Conservation (phyloP, 2,329 filamentous ascomycete species). For the Didymella lethalis region DNA sequence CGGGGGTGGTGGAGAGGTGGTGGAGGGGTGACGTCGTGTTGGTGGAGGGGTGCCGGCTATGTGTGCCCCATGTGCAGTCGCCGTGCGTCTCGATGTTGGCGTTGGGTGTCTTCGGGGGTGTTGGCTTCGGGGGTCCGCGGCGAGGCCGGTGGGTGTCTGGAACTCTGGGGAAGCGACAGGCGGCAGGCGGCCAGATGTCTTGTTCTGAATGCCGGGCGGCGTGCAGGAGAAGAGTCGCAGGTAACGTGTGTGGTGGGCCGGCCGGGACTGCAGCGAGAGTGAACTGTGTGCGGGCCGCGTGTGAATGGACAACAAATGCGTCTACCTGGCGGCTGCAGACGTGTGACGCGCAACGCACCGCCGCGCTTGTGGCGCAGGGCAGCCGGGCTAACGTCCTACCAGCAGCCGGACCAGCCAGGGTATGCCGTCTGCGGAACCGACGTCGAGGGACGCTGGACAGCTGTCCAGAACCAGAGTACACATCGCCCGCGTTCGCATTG, state of each 20-base stretch:
- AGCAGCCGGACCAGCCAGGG: constrained; percentile 1
- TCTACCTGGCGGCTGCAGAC: constrained; percentile 14
- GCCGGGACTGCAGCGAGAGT: neutral
- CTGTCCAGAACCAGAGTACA: neutral
- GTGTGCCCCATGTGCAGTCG: constrained; percentile 3
- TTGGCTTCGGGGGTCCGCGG: constrained; percentile 40
- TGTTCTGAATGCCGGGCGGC: constrained; percentile 1
- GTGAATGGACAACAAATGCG: neutral
- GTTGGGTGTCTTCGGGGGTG: constrained; percentile 15
- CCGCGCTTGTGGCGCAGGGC: constrained; percentile 15
- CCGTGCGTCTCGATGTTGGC: constrained; percentile 10
- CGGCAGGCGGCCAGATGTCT: constrained; percentile 9
- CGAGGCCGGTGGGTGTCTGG: constrained; percentile 8
- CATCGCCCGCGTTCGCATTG: constrained; percentile 16
- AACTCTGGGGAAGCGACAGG: neutral
- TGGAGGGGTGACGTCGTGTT: neutral
- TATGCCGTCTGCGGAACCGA: constrained; percentile 7
- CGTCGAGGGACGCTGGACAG: constrained; percentile 25
- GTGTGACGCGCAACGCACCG: neutral
- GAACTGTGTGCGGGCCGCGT: neutral
- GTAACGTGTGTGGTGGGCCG: neutral
- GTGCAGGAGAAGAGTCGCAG: neutral
- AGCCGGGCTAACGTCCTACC: neutral
- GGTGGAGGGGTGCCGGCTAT: neutral
- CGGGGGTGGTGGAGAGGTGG: neutral